phyloP scores from a whole-genome alignment of 306 rosid genomes.

The Cucumis sativus region DNA sequence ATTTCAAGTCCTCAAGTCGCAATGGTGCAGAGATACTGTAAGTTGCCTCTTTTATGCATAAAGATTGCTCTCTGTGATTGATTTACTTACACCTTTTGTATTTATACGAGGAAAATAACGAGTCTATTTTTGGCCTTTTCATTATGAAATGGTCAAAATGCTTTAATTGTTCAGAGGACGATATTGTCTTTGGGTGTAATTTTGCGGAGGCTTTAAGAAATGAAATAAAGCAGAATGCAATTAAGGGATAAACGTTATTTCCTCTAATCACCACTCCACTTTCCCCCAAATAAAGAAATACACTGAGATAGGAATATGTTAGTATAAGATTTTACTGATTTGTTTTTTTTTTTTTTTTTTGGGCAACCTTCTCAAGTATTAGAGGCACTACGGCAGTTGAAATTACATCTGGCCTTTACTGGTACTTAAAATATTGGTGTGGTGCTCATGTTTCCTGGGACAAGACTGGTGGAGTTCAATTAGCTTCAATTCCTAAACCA shows the following conservation, averaged over 20 bases:
- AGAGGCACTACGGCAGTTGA: constrained; percentile 82
- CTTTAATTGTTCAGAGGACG: not conserved
- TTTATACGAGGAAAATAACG: not conserved
- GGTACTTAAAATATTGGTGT: constrained; percentile 91
- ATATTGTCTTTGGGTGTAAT: not conserved
- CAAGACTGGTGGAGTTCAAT: constrained; percentile 82
- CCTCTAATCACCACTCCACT: not conserved
- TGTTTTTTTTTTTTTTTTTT: not conserved
- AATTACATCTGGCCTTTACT: constrained; percentile 78
- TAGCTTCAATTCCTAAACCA: constrained; percentile 63
- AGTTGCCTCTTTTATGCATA: constrained; percentile 7
- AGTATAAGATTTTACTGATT: not conserved
- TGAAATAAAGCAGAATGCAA: not conserved
- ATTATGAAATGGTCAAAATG: not conserved
- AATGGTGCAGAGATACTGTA: constrained; percentile 58
- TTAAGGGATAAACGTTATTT: not conserved
- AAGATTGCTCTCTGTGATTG: not conserved
- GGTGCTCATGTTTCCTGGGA: constrained; percentile 91
- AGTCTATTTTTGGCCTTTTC: not conserved
- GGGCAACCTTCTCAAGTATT: constrained; percentile 30
- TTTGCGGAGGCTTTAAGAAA: not conserved
- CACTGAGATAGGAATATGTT: not conserved
- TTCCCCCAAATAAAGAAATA: not conserved
- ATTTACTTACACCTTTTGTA: not conserved
- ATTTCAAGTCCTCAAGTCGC: constrained; percentile 36